Conservation (phyloP, 78 protist species). For the Mantamonas sphyraenae region DNA sequence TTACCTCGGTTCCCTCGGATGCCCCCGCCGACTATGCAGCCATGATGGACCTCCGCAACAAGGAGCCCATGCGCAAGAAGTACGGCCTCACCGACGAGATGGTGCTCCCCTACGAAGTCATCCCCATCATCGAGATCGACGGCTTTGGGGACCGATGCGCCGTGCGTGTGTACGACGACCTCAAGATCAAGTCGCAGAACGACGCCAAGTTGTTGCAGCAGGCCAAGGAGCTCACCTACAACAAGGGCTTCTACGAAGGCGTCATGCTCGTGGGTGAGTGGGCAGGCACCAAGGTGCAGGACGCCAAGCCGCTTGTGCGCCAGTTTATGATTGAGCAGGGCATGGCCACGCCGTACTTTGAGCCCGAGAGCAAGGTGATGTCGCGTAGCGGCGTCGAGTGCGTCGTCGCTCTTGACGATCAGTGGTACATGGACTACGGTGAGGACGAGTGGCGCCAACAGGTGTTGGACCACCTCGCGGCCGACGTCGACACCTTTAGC, state of each 20-base stretch:
- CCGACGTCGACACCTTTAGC: slow-evolving; percentile 42
- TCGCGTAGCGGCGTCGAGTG: slow-evolving; percentile 97
- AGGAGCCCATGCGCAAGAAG: slow-evolving; percentile 67
- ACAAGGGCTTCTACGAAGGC: slow-evolving; percentile 70
- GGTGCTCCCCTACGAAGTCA: slow-evolving; percentile 71
- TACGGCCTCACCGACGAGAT: slow-evolving; percentile 63
- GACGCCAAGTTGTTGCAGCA: slow-evolving; percentile 65
- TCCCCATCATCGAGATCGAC: slow-evolving; percentile 83
- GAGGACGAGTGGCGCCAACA: slow-evolving; percentile 77
- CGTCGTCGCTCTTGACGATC: slow-evolving; percentile 93
- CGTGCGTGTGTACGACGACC: background rate
- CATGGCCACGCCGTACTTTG: slow-evolving; percentile 77
- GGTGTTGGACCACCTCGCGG: slow-evolving; percentile 28
- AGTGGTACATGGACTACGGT: slow-evolving; percentile 98
- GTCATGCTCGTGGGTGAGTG: slow-evolving; percentile 70
- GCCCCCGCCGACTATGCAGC: slow-evolving; percentile 98
- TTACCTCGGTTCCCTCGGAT: slow-evolving; percentile 93
- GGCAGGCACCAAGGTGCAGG: slow-evolving; percentile 63
- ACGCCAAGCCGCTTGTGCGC: slow-evolving; percentile 74
- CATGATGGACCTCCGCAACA: slow-evolving; percentile 76
- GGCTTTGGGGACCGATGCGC: slow-evolving; percentile 33
- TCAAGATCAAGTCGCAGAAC: slow-evolving; percentile 70
- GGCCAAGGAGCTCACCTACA: slow-evolving; percentile 88
- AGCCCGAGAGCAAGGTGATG: slow-evolving; percentile 87
- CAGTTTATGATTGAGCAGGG: slow-evolving; percentile 50